These are phyloP conservation scores for Penicillium malachiteum DNA, from an alignment of 495 filamentous ascomycete genomes.

Conservation along the genomic window DNA sequence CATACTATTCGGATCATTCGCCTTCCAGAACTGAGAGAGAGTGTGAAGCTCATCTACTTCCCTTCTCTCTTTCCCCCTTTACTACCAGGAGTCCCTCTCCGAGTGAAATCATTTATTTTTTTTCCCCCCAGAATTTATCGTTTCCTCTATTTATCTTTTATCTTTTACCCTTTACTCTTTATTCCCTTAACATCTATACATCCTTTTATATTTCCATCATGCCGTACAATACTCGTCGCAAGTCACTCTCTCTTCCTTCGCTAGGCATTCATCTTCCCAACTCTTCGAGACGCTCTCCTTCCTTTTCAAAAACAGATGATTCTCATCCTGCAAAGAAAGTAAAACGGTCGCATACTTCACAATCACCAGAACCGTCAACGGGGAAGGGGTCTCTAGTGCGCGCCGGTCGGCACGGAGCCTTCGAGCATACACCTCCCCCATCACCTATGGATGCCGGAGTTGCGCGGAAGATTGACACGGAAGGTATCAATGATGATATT, in stretches of 20 bases:
- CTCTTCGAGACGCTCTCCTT: constrained; percentile 69
- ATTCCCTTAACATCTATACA: constrained; percentile 10
- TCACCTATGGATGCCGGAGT: constrained; percentile 62
- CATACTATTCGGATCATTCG: constrained; percentile 8
- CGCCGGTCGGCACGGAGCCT: constrained; percentile 46
- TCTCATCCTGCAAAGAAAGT: constrained; percentile 76
- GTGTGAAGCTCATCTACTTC: constrained; percentile 22
- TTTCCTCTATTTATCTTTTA: constrained; percentile 19
- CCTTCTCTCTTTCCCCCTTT: constrained; percentile 8
- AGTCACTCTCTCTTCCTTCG: constrained; percentile 90
- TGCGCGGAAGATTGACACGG: constrained; percentile 73
- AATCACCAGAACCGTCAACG: constrained; percentile 50
- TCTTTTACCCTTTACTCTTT: constrained; percentile 9
- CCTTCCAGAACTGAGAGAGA: constrained; percentile 16
- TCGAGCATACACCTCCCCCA: constrained; percentile 81
- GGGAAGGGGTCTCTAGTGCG: constrained; percentile 40
- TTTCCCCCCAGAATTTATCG: constrained; percentile 21
- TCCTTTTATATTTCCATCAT: constrained; percentile 45
- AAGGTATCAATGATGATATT: constrained; percentile 92
- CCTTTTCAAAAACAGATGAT: constrained; percentile 54
- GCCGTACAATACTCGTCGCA: constrained; percentile 98
- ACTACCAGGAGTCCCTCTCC: constrained; percentile 8
- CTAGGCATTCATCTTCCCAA: constrained; percentile 90
- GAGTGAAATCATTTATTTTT: constrained; percentile 12
- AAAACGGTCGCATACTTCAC: constrained; percentile 73